Evolutionary conservation across 495 filamentous ascomycete species (phyloP).

Genomic region (Neurospora discreta): DNA sequence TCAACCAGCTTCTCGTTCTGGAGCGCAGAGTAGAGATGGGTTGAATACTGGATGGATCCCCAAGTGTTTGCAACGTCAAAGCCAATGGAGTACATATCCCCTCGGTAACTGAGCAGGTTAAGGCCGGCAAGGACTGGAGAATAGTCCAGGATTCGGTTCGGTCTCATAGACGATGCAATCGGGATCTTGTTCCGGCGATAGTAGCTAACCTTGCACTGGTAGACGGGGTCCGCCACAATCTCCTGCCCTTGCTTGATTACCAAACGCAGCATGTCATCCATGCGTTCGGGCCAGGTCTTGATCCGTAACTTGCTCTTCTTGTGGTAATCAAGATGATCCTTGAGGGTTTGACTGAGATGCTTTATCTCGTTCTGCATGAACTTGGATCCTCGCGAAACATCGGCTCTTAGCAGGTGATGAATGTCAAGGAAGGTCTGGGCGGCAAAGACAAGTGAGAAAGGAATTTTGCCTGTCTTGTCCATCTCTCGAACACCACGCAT

Average conservation of each 20-base stretch:
- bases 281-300: constrained; percentile 20
- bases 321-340: constrained; percentile 25
- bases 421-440: constrained; percentile 31
- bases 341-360: constrained; percentile 15
- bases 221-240: constrained; percentile 11
- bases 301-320: constrained; percentile 13
- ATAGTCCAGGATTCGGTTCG: constrained; percentile 19
- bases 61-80: constrained; percentile 23
- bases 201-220: neutral
- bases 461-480: constrained; percentile 8
- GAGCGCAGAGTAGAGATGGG: constrained; percentile 30
- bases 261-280: constrained; percentile 14
- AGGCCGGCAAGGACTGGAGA: constrained; percentile 25
- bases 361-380: constrained; percentile 8
- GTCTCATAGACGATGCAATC: neutral
- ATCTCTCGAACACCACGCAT: constrained; percentile 22
- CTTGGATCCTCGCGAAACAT: constrained; percentile 4
- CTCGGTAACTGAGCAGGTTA: constrained; percentile 19
- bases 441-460: constrained; percentile 27
- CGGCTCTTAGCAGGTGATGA: constrained; percentile 18
- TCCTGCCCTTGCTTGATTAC: constrained; percentile 11
- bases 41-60: constrained; percentile 23
- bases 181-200: neutral
- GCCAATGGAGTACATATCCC: constrained; percentile 12
- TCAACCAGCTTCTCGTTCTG: constrained; percentile 16